These are phyloP conservation scores for Elaeagnus macrophylla DNA, from an alignment of 306 rosid species.

Conservation along the genomic window DNA sequence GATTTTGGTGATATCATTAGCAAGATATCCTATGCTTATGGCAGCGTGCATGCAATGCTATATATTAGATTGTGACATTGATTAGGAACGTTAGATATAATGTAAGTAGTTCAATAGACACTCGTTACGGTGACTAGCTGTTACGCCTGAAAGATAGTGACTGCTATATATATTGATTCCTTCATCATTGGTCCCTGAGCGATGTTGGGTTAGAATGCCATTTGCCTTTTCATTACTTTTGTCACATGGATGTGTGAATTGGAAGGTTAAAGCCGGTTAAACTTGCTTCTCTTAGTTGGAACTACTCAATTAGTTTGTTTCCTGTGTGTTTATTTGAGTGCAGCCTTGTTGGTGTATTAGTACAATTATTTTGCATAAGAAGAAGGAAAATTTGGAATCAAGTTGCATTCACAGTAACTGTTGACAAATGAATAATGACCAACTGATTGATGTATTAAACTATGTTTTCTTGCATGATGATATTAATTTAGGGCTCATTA, in stretches of 20 bases:
- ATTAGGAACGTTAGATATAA: background rate
- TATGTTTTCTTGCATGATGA: too few species aligned
- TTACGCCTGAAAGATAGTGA: slow-evolving; percentile 6
- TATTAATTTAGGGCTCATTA: too few species aligned
- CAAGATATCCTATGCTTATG: too few species aligned
- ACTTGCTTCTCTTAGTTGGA: slow-evolving; percentile 16
- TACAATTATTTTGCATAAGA: too few species aligned
- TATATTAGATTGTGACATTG: background rate
- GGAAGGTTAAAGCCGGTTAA: slow-evolving; percentile 5
- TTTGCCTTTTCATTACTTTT: background rate
- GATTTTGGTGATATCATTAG: background rate
- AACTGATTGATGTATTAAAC: too few species aligned
- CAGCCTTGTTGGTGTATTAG: too few species aligned
- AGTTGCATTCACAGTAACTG: too few species aligned
- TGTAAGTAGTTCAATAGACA: background rate
- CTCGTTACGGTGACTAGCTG: background rate
- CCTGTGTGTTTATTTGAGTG: background rate
- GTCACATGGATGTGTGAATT: slow-evolving; percentile 6
- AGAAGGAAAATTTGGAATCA: too few species aligned
- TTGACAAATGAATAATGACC: too few species aligned
- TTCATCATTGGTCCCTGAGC: background rate
- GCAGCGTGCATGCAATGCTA: background rate
- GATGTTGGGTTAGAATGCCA: slow-evolving; percentile 2
- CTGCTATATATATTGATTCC: background rate
- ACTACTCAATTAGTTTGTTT: background rate